Evolutionary conservation across 2,329 filamentous ascomycete species (phyloP).

Genomic region (Cadophora gregata): DNA sequence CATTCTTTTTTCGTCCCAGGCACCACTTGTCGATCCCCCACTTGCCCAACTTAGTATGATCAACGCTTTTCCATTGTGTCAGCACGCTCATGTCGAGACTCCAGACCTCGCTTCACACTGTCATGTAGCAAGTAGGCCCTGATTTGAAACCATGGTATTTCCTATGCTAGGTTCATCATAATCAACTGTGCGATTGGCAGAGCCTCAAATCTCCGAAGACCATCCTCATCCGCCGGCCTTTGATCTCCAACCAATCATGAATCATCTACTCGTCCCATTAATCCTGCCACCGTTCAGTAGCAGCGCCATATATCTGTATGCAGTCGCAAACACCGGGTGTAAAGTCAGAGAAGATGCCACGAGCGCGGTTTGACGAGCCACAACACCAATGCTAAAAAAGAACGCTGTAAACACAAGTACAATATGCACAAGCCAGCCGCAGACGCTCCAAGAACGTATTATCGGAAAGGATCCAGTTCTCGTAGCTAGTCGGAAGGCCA

Average conservation of each 20-base stretch:
- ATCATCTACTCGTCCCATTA: slow-evolving; percentile 29
- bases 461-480: slow-evolving; percentile 13
- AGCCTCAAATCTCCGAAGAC: slow-evolving; percentile 11
- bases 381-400: slow-evolving; percentile 45
- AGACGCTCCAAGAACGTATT: slow-evolving; percentile 21
- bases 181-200: slow-evolving; percentile 20
- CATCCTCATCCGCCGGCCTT: slow-evolving; percentile 13
- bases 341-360: slow-evolving; percentile 25
- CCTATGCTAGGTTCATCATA: slow-evolving; percentile 28
- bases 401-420: slow-evolving; percentile 37
- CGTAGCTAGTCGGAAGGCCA: slow-evolving; percentile 17
- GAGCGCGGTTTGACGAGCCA: slow-evolving; percentile 38
- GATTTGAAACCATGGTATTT: slow-evolving; percentile 22
- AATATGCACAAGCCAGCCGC: slow-evolving; percentile 38
- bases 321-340: slow-evolving; percentile 37
- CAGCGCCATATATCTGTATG: slow-evolving; percentile 19
- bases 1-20: background rate
- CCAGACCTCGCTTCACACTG: background rate
- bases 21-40: slow-evolving; percentile 3
- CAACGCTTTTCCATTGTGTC: background rate
- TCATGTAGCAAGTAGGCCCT: background rate
- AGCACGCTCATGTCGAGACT: background rate
- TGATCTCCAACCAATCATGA: slow-evolving; percentile 31
- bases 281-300: slow-evolving; percentile 14
- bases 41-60: slow-evolving; percentile 9